phyloP scores from a whole-genome alignment of 345 rosid species.

The Populus tremula region DNA sequence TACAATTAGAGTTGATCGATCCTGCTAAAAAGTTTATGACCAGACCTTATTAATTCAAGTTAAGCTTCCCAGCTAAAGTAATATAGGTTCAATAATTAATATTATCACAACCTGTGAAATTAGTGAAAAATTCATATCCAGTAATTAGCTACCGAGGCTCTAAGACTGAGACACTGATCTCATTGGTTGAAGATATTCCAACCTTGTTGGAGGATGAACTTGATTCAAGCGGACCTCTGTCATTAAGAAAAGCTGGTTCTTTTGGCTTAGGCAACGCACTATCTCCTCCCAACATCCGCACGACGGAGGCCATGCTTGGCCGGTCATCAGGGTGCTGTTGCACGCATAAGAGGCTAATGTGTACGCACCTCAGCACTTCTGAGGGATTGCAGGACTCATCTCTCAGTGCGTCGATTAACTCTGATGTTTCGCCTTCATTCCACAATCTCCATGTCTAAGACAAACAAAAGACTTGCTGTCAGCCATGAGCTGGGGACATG shows the following conservation, averaged over 20 bases:
- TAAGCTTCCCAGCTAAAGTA: background rate
- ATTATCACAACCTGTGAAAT: too few species aligned
- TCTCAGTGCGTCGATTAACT: background rate
- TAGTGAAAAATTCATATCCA: too few species aligned
- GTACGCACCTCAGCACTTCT: background rate
- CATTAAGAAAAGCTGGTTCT: constrained; percentile 4
- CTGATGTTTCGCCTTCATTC: constrained; percentile 13
- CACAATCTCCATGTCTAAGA: constrained; percentile 15
- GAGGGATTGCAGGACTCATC: background rate
- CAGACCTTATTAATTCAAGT: background rate
- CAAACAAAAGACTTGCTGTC: background rate
- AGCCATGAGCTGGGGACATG: background rate
- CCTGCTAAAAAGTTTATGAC: background rate
- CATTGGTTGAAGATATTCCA: background rate
- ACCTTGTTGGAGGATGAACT: background rate
- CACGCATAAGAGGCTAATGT: constrained; percentile 13
- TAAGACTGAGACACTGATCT: background rate
- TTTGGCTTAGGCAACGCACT: constrained; percentile 7
- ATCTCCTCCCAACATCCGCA: constrained; percentile 12
- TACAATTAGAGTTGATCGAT: background rate
- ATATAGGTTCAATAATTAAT: background rate
- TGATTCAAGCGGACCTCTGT: background rate
- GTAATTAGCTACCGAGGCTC: background rate
- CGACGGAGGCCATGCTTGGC: constrained; percentile 18
- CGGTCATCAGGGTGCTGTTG: background rate